These are phyloP conservation scores for Coemansia sp. DNA, from an alignment of 192 early-diverging fungal genomes.

Conservation along the genomic window DNA sequence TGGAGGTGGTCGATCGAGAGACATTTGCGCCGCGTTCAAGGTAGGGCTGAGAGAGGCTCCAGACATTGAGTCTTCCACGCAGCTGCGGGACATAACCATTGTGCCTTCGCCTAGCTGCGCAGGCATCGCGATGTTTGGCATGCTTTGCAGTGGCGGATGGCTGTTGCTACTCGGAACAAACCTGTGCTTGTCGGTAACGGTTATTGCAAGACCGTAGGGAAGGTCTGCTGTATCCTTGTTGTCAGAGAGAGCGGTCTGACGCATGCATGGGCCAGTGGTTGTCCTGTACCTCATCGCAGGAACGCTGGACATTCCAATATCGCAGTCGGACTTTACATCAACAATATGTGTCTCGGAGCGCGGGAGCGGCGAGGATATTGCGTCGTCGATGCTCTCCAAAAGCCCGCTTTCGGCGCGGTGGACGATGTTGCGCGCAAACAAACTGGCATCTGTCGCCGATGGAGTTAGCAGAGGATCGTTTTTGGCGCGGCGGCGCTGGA, in stretches of 20 bases:
- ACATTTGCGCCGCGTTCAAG: background rate
- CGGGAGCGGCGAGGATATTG: slow-evolving; percentile 41
- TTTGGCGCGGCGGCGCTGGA: slow-evolving; percentile 14
- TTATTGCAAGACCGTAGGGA: slow-evolving; percentile 8
- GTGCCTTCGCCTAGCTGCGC: slow-evolving; percentile 12
- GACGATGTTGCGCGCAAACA: slow-evolving; percentile 13
- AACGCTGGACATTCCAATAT: slow-evolving; percentile 1
- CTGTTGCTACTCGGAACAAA: background rate
- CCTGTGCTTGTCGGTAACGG: background rate
- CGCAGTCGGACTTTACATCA: slow-evolving; percentile 28
- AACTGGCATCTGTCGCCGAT: slow-evolving; percentile 17
- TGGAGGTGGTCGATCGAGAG: background rate
- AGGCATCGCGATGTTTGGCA: slow-evolving; percentile 6
- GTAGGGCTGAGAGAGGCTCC: slow-evolving; percentile 11
- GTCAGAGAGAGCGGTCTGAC: background rate
- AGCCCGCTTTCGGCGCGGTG: slow-evolving; percentile 21
- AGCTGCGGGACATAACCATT: slow-evolving; percentile 10
- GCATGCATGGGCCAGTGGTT: background rate
- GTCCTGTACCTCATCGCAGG: background rate
- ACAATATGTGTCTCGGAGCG: slow-evolving; percentile 39
- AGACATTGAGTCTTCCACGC: slow-evolving; percentile 8
- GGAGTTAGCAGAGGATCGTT: slow-evolving; percentile 45
- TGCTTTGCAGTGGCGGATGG: background rate
- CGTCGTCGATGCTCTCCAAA: slow-evolving; percentile 36
- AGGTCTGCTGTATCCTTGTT: background rate